A percentile compares a stretch with the other conserved stretches of the same genome.
Conservation (phyloP, 176 grass and related monocot species). For the Aegilops bicornis region DNA sequence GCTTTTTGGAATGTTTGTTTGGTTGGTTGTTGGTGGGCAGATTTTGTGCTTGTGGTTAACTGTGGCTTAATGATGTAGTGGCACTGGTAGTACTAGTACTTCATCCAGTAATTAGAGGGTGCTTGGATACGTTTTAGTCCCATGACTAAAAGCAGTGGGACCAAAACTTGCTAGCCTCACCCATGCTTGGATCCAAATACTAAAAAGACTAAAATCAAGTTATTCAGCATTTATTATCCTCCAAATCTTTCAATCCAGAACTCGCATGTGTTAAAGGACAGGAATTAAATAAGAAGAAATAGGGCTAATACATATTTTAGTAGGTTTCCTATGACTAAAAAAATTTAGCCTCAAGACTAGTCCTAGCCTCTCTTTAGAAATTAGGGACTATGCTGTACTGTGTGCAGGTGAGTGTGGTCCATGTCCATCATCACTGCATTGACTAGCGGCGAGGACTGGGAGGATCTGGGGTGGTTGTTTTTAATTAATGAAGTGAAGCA, state of each 20-base stretch:
- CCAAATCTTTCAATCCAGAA: too few relatives aligned
- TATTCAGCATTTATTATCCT: too few relatives aligned
- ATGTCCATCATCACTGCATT: background rate
- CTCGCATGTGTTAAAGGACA: too few relatives aligned
- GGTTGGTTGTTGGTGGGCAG: background rate
- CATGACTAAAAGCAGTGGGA: too few relatives aligned
- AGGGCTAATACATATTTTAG: too few relatives aligned
- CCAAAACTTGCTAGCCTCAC: too few relatives aligned
- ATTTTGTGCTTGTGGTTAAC: background rate
- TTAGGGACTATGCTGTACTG: background rate
- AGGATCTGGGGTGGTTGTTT: background rate
- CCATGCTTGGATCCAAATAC: too few relatives aligned
- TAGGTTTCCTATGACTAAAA: too few relatives aligned
- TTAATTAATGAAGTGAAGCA: background rate
- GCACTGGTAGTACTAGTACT: background rate
- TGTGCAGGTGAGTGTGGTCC: constrained; percentile 7
- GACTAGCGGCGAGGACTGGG: background rate
- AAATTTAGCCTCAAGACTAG: too few relatives aligned
- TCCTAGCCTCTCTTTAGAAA: background rate
- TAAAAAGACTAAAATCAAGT: too few relatives aligned
- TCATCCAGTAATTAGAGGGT: background rate
- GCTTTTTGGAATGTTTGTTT: background rate
- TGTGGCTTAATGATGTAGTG: background rate
- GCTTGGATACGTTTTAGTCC: too few relatives aligned
- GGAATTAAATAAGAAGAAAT: too few relatives aligned